Evolutionary conservation across 208 protist genomes (phyloP).

Genomic region (Trypanosoma grayi): DNA sequence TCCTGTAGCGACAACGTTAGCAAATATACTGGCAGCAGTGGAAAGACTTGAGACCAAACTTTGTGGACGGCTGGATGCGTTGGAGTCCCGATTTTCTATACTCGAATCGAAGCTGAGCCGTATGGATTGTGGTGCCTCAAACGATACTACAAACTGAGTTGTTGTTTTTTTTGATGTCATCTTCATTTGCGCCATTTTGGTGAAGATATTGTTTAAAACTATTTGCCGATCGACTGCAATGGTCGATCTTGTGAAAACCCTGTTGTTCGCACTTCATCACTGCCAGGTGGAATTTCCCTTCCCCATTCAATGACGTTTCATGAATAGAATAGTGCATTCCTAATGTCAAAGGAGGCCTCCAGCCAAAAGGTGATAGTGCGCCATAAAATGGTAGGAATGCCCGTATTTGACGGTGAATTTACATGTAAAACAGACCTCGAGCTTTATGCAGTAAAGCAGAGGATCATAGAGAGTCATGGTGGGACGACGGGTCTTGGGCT

Average conservation of each 20-base stretch:
- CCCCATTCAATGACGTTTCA: not conserved
- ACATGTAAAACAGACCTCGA: slow-evolving; percentile 26
- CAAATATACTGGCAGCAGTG: slow-evolving; percentile 4
- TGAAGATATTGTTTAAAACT: too few relatives aligned
- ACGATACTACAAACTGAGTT: not conserved
- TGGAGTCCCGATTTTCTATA: slow-evolving; percentile 10
- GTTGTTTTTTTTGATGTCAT: slow-evolving; percentile 14
- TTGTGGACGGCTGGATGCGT: slow-evolving; percentile 12
- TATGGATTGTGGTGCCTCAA: not conserved
- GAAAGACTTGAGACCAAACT: slow-evolving; percentile 20
- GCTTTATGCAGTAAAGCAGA: slow-evolving; percentile 42
- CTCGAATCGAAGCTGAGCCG: slow-evolving; percentile 16
- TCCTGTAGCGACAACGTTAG: slow-evolving; percentile 4
- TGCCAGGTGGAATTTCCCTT: not conserved
- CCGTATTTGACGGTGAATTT: slow-evolving; percentile 58
- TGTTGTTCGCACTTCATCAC: too few relatives aligned
- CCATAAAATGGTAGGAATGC: slow-evolving; percentile 71
- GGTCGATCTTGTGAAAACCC: too few relatives aligned
- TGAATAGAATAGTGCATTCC: too few relatives aligned
- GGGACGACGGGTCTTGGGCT: slow-evolving; percentile 33
- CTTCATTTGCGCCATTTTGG: too few relatives aligned
- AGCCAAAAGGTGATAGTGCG: slow-evolving; percentile 25
- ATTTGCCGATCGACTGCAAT: too few relatives aligned
- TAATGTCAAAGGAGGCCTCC: slow-evolving; percentile 3
- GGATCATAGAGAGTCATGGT: slow-evolving; percentile 57